A percentile compares a stretch with the other conserved stretches of the same genome.
phyloP scores from a whole-genome alignment of 192 early-diverging fungal species.

The Mortierella antarctica region DNA sequence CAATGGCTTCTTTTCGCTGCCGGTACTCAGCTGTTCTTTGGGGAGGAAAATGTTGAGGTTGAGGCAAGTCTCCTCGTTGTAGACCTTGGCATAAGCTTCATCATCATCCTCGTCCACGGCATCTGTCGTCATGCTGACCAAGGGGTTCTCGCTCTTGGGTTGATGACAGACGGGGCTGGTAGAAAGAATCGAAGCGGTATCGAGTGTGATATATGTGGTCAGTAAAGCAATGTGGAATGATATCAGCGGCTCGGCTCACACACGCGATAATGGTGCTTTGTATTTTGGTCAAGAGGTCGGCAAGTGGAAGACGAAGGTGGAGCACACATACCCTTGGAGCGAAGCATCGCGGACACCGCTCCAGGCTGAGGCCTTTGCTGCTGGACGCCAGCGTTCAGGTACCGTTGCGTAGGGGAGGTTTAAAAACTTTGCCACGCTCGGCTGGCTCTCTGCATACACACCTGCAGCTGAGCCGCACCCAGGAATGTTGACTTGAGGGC shows the following conservation, averaged over 20 bases:
- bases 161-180: slow-evolving; percentile 33
- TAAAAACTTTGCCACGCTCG: slow-evolving; percentile 32
- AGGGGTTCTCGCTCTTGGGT: slow-evolving; percentile 15
- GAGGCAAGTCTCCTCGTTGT: slow-evolving; percentile 56
- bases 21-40: background rate
- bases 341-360: slow-evolving; percentile 35
- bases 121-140: slow-evolving; percentile 15
- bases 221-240: no score
- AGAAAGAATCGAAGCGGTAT: background rate
- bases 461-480: slow-evolving; percentile 30
- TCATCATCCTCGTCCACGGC: slow-evolving; percentile 28
- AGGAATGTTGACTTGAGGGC: slow-evolving; percentile 28
- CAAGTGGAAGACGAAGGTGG: background rate
- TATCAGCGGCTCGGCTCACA: background rate
- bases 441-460: slow-evolving; percentile 13
- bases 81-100: slow-evolving; percentile 22
- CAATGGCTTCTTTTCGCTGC: slow-evolving; percentile 7
- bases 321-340: slow-evolving; percentile 15
- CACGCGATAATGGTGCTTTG: background rate
- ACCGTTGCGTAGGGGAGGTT: slow-evolving; percentile 53
- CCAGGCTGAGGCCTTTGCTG: slow-evolving; percentile 33
- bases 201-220: no score
- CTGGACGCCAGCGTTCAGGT: slow-evolving; percentile 40
- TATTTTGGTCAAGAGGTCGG: no score
- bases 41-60: slow-evolving; percentile 61